Evolutionary conservation across 768 basidiomycete species (phyloP).

Genomic region (Amanita thiersii): DNA sequence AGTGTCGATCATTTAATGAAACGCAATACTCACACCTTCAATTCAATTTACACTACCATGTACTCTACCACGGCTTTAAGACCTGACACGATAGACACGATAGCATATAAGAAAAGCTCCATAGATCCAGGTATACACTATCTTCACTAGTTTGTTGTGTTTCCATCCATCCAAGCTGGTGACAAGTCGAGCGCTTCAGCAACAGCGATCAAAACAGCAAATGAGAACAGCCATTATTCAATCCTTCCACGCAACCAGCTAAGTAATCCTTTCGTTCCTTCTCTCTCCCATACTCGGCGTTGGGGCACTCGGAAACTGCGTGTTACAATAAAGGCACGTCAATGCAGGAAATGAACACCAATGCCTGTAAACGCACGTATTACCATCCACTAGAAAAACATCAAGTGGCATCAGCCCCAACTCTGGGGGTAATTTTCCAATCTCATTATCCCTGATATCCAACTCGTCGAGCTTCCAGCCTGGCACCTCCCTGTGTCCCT

Average conservation of each 20-base stretch:
- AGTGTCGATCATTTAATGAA: too few relatives aligned
- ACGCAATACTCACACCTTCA: too few relatives aligned
- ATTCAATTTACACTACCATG: too few relatives aligned
- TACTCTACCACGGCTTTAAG: too few relatives aligned
- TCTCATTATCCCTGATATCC: constrained; percentile 77
- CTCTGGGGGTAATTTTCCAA: constrained; percentile 59
- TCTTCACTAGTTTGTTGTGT: too few relatives aligned
- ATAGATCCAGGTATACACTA: too few relatives aligned
- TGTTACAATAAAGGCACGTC: constrained; percentile 1
- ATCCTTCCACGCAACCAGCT: constrained; percentile 74
- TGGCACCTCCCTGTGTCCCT: constrained; percentile 50
- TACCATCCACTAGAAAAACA: constrained; percentile 79
- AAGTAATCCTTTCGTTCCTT: constrained; percentile 75
- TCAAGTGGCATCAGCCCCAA: constrained; percentile 72
- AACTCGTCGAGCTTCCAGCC: constrained; percentile 78
- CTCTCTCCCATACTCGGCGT: constrained; percentile 78
- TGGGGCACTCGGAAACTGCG: constrained; percentile 74
- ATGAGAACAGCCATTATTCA: constrained; percentile 41
- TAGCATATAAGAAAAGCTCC: too few relatives aligned
- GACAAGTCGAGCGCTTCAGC: too few relatives aligned
- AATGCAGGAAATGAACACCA: constrained; percentile 1
- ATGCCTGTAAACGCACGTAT: constrained; percentile 45
- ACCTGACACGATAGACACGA: too few relatives aligned
- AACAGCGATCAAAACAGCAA: too few relatives aligned
- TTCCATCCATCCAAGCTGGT: too few relatives aligned